Conservation (phyloP, 148 eudicot species). For the Bassia scoparia region DNA sequence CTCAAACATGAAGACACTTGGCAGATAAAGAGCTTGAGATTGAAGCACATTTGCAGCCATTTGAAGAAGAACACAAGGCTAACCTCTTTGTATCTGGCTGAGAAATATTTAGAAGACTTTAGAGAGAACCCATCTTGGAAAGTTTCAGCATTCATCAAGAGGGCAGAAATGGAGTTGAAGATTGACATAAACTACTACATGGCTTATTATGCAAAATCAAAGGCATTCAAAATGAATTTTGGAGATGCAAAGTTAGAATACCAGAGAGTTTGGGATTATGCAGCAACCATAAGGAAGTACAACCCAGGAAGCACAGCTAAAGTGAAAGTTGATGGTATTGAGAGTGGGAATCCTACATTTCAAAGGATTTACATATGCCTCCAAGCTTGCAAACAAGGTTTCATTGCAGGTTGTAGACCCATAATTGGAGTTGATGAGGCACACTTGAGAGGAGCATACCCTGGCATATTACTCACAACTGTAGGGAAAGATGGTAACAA, state of each 20-base stretch:
- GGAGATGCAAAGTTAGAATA: background rate
- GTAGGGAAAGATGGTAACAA: background rate
- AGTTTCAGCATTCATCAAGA: background rate
- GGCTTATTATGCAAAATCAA: background rate
- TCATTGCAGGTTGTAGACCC: background rate
- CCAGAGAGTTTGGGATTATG: background rate
- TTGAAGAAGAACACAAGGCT: background rate
- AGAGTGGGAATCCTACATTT: background rate
- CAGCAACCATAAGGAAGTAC: background rate
- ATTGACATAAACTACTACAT: background rate
- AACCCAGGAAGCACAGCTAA: background rate
- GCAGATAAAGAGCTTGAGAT: background rate
- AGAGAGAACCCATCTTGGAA: background rate
- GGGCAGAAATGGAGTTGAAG: background rate
- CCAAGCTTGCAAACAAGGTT: background rate
- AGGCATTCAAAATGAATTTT: background rate
- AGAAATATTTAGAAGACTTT: background rate
- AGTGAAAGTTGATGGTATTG: background rate
- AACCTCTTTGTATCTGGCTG: background rate
- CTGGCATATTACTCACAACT: background rate
- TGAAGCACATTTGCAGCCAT: background rate
- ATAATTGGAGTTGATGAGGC: background rate
- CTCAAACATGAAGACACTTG: background rate
- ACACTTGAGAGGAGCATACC: background rate
- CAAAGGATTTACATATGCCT: background rate